A percentile compares a stretch with the other conserved stretches of the same genome.
These are phyloP conservation scores for Moniliella sp. DNA, from an alignment of 1,284 basidiomycete species.

Conservation along the genomic window DNA sequence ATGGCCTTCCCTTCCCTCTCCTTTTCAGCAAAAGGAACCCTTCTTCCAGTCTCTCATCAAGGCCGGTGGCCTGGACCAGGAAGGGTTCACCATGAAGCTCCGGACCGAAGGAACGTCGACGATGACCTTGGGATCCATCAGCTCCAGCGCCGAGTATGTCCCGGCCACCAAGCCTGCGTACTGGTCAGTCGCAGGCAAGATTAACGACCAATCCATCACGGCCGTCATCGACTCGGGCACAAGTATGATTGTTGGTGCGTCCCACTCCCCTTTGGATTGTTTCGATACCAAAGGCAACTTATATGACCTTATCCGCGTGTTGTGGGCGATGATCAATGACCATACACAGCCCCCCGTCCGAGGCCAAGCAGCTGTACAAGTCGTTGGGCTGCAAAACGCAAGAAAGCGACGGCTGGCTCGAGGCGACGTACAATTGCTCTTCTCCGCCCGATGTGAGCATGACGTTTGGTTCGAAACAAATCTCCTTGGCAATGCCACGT, in stretches of 20 bases:
- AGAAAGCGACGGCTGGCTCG: neutral
- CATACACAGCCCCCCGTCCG: constrained; percentile 18
- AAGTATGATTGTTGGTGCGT: constrained; percentile 36
- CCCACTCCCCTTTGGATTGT: constrained; percentile 37
- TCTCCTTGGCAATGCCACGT: neutral
- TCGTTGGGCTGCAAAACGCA: neutral
- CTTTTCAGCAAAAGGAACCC: neutral
- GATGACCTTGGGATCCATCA: constrained; percentile 32
- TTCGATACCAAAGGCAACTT: no score
- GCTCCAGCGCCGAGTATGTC: constrained; percentile 11
- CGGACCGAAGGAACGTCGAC: neutral
- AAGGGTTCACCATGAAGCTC: neutral
- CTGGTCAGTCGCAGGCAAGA: constrained; percentile 23
- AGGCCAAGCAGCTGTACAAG: constrained; percentile 3
- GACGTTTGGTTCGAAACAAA: neutral
- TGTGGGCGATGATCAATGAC: constrained; percentile 30
- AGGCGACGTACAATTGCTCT: neutral
- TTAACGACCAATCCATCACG: constrained; percentile 19
- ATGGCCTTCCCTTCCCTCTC: neutral
- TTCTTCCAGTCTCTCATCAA: constrained; percentile 1
- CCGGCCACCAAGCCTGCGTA: constrained; percentile 6
- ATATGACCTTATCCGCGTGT: constrained; percentile 29
- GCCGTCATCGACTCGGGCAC: constrained; percentile 42
- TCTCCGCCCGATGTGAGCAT: neutral
- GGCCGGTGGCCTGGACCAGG: neutral